Percentiles rank a stretch among this genome's conserved stretches.
Conservation (phyloP, 2,329 filamentous ascomycete genomes). For the Fusarium veterinarium region DNA sequence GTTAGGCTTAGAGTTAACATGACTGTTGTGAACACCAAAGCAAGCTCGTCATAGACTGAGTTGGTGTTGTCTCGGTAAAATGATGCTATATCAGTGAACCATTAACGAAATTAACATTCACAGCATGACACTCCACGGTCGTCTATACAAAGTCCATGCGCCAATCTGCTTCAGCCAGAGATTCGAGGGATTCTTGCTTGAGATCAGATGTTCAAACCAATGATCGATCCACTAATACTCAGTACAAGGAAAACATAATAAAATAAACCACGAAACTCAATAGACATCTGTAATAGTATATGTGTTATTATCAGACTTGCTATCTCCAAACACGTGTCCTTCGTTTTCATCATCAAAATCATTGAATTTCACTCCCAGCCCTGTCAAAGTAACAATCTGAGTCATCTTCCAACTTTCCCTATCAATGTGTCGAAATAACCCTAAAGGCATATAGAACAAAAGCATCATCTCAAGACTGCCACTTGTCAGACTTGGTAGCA, state of each 20-base stretch:
- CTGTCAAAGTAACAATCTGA: neutral
- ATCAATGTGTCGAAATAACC: neutral
- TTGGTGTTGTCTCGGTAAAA: neutral
- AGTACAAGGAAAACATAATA: neutral
- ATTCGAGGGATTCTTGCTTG: neutral
- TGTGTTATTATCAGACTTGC: neutral
- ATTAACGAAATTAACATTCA: neutral
- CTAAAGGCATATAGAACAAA: neutral
- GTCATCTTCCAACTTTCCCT: neutral
- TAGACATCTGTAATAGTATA: neutral
- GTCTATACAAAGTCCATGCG: no score
- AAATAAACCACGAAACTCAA: neutral
- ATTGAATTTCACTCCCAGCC: neutral
- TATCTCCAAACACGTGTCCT: neutral
- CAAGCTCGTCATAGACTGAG: neutral
- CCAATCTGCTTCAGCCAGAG: neutral
- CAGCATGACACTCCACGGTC: neutral
- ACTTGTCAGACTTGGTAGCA: conserved; percentile 45
- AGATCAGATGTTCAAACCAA: neutral
- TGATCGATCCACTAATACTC: no score
- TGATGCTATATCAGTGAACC: neutral
- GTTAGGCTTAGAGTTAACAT: conserved; percentile 24
- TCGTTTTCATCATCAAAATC: neutral
- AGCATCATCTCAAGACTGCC: conserved; percentile 40
- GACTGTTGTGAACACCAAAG: conserved; percentile 16